Conservation (phyloP, 208 protist genomes). For the Leptomonas seymouri region DNA sequence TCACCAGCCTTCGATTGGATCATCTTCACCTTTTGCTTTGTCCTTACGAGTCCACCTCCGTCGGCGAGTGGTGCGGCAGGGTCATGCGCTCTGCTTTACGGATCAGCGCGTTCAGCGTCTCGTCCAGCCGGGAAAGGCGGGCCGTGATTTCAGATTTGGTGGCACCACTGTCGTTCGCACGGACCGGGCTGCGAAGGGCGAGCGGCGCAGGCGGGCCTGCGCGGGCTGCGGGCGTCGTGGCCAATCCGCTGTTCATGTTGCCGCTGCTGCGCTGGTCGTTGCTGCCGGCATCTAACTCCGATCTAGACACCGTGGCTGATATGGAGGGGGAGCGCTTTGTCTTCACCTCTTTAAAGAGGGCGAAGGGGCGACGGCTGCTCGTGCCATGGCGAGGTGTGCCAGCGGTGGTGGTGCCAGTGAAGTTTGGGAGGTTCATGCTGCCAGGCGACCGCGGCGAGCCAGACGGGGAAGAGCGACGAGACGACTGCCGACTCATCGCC, state of each 20-base stretch:
- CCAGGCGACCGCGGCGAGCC: conserved; percentile 28
- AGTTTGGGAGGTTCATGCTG: conserved; percentile 13
- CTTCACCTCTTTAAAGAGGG: conserved; percentile 48
- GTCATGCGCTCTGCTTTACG: conserved; percentile 37
- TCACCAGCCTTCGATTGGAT: background rate
- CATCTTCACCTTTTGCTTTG: background rate
- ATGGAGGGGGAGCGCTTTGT: conserved; percentile 31
- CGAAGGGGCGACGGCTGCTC: conserved; percentile 38
- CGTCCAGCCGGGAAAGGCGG: conserved; percentile 30
- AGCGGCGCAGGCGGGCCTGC: conserved; percentile 15
- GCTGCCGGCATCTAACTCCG: background rate
- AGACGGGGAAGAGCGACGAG: conserved; percentile 18
- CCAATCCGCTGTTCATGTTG: conserved; percentile 6
- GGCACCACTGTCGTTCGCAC: background rate
- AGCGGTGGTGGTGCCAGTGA: conserved; percentile 17
- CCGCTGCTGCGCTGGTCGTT: conserved; percentile 3
- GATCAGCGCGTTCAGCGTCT: conserved; percentile 34
- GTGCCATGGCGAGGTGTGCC: background rate
- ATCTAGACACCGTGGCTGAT: conserved; percentile 1
- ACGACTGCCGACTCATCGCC: conserved; percentile 29
- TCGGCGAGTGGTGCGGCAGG: conserved; percentile 8
- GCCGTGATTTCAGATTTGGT: conserved; percentile 18
- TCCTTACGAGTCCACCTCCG: conserved; percentile 32
- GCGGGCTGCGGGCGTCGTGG: background rate
- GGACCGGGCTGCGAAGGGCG: conserved; percentile 10